Evolutionary conservation across 805 yeast species (phyloP).

Genomic region (Brettanomyces anomalus): DNA sequence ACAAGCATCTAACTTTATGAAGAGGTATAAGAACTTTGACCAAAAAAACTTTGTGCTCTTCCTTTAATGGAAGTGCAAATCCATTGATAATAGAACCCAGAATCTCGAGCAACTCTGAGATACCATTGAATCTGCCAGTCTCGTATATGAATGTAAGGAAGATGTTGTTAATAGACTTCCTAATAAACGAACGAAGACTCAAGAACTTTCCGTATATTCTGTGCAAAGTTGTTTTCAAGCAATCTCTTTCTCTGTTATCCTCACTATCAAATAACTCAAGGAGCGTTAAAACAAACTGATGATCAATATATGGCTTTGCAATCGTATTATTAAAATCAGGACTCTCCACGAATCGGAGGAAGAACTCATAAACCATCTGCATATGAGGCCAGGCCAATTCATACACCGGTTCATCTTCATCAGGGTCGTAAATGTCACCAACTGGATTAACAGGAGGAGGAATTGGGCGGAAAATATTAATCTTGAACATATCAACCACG

Average conservation of each 20-base stretch:
- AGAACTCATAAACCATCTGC: conserved; percentile 94
- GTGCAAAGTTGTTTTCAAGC: conserved; percentile 89
- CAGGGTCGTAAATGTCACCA: conserved; percentile 95
- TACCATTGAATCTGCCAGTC: conserved; percentile 91
- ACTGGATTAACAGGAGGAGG: conserved; percentile 98
- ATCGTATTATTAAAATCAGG: conserved; percentile 90
- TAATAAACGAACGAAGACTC: conserved; percentile 78
- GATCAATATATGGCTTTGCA: conserved; percentile 92
- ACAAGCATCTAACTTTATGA: conserved; percentile 83
- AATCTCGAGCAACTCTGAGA: conserved; percentile 89
- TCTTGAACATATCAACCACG: conserved; percentile 83
- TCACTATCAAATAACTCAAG: conserved; percentile 91
- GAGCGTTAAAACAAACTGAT: conserved; percentile 69
- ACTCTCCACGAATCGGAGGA: conserved; percentile 83
- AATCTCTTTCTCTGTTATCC: conserved; percentile 94
- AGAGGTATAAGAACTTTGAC: conserved; percentile 82
- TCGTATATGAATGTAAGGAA: conserved; percentile 91
- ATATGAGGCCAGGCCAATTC: conserved; percentile 99
- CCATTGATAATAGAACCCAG: conserved; percentile 96
- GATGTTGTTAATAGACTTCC: conserved; percentile 86
- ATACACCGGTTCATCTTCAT: conserved; percentile 95
- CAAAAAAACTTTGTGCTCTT: conserved; percentile 89
- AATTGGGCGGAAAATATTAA: conserved; percentile 86
- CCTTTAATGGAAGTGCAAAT: conserved; percentile 93
- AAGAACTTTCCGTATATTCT: conserved; percentile 93